These are phyloP conservation scores for Syncephalastrum contaminatum DNA, from an alignment of 371 early-diverging fungal genomes.

Conservation along the genomic window DNA sequence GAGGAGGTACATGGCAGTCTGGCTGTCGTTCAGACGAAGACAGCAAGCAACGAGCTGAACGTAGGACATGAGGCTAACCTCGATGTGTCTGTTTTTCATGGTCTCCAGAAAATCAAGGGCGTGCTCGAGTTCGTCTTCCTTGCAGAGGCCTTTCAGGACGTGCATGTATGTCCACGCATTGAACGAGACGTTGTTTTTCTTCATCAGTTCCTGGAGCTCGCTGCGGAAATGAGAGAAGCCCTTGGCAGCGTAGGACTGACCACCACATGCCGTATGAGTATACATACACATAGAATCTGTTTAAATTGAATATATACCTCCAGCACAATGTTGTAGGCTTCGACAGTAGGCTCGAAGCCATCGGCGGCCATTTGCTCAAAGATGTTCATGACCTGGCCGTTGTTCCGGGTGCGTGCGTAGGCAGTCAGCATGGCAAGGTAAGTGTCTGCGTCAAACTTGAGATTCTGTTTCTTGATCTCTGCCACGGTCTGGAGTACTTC, in stretches of 20 bases:
- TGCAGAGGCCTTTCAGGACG: constrained; percentile 43
- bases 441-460: constrained; percentile 48
- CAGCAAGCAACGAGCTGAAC: constrained; percentile 38
- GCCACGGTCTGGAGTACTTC: constrained; percentile 22
- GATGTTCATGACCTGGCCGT: constrained; percentile 6
- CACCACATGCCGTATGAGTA: too few relatives aligned
- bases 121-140: constrained; percentile 36
- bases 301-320: constrained; percentile 17
- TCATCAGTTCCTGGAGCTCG: constrained; percentile 31
- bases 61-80: constrained; percentile 37
- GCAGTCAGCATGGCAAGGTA: constrained; percentile 50
- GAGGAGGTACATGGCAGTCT: constrained; percentile 45
- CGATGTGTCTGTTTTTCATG: constrained; percentile 40
- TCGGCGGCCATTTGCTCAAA: constrained; percentile 33
- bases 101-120: constrained; percentile 49
- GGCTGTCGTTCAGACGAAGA: constrained; percentile 29
- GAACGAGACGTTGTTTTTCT: constrained; percentile 29
- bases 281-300: not conserved
- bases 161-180: constrained; percentile 39
- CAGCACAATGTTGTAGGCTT: constrained; percentile 33
- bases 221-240: not conserved
- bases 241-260: too few relatives aligned
- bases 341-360: constrained; percentile 27
- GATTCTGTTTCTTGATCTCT: constrained; percentile 30
- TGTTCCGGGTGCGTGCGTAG: constrained; percentile 34